Conservation (phyloP, 352 stramenopile species). For the Pythium brachiatum region DNA sequence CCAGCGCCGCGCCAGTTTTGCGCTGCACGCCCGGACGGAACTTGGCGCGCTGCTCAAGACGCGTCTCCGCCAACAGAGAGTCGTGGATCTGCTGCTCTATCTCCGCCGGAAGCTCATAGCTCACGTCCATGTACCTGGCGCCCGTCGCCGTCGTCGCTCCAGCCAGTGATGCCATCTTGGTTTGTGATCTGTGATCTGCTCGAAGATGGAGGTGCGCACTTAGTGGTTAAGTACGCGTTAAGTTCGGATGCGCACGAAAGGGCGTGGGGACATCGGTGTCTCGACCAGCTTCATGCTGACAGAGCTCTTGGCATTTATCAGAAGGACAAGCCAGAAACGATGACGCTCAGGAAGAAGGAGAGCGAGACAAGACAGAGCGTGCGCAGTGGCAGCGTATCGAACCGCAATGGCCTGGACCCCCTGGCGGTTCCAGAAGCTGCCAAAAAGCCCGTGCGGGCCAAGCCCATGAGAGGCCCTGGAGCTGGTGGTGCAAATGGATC, state of each 20-base stretch:
- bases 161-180: constrained; percentile 6
- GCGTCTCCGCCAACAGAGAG: constrained; percentile 25
- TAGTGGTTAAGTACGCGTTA: constrained; percentile 10
- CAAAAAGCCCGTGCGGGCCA: constrained; percentile 52
- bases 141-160: background rate
- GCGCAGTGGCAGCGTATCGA: constrained; percentile 3
- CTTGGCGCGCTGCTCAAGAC: constrained; percentile 28
- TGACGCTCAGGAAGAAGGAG: constrained; percentile 25
- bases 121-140: constrained; percentile 26
- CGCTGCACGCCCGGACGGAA: constrained; percentile 55
- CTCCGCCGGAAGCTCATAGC: constrained; percentile 57
- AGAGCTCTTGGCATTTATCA: too few relatives aligned
- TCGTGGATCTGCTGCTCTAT: constrained; percentile 56
- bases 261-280: constrained; percentile 6
- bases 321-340: background rate
- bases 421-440: constrained; percentile 37
- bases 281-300: too few relatives aligned
- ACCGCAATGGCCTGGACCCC: background rate
- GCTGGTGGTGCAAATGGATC: background rate
- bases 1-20: constrained; percentile 25
- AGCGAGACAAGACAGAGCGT: constrained; percentile 8
- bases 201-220: constrained; percentile 8
- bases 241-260: constrained; percentile 16
- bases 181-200: background rate
- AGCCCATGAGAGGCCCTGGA: constrained; percentile 55